Base-by-base conservation (phyloP, 1,284 basidiomycete species). In the Inonotus hispidus region DNA sequence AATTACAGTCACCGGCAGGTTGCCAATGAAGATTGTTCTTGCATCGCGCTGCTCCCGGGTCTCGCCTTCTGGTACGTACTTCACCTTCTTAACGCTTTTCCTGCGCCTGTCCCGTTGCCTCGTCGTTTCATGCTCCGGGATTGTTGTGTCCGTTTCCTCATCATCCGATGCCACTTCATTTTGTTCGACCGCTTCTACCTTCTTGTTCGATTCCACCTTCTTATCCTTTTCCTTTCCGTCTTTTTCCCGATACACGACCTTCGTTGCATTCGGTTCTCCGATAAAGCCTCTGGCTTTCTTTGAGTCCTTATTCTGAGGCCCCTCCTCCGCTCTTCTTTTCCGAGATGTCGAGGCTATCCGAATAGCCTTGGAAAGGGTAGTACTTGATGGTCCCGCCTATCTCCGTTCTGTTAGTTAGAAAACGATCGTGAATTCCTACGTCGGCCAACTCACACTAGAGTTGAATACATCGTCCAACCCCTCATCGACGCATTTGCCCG, bases 21-120 rank as follows among this genome's bases (percentile, higher is more conserved):
- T 98, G 10, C 96, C 96, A n/a, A 99, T 74, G 71, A 98, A 99
- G 56, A 98, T 78, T 1, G 95, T 97, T 29, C 95, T 83, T 19
- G 82, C 79, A 69, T 97, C 87, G 55, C 89, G 80, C 62, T 83
- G 83, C 59, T 83, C 84, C 10, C 79, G 69, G 0, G 87, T 88
- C 73, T 95, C 93, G 57, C 82, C 84, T 25, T 74, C 66, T 0
- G 90, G 90, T 0, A 79, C 76, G 66, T 79, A 82, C 63, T 75
- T 79, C 11, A 53, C 56, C 61, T 77, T 78, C 27, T 57, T 65
- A 5, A 63, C 21, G 10, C 62, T 62, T 32, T 61, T 67, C 27
- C 60, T 67, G 62, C 72, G 74, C 39, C 53, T 2, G 11, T 59
- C 58, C 19, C 59, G 57, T 32, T 59, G 67, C 50, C 29, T 64